Conservation (phyloP, 352 stramenopile genomes). For the Salisapilia sapeloensis region DNA sequence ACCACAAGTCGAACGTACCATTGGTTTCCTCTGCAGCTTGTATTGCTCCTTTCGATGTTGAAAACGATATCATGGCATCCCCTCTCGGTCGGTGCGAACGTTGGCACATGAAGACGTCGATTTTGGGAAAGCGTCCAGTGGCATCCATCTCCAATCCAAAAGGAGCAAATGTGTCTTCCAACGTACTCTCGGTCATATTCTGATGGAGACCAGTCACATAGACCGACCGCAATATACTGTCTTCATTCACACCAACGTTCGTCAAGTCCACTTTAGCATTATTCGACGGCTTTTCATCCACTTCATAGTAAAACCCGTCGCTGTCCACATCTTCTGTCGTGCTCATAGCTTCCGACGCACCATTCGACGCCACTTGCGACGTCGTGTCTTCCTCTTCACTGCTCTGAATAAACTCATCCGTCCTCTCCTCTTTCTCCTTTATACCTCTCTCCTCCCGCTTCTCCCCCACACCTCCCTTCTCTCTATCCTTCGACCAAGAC, state of each 20-base stretch:
- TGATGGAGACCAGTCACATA: slow-evolving; percentile 42
- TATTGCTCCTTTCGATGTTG: slow-evolving; percentile 11
- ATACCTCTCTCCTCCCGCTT: no score
- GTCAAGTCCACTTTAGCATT: slow-evolving; percentile 13
- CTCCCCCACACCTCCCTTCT: not conserved
- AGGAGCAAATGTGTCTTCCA: slow-evolving; percentile 31
- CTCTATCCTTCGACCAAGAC: not conserved
- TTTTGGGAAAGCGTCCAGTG: slow-evolving; percentile 22
- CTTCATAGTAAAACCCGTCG: slow-evolving; percentile 8
- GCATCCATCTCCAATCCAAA: slow-evolving; percentile 30
- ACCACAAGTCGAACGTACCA: slow-evolving; percentile 8
- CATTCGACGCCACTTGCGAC: not conserved
- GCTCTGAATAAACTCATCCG: not conserved
- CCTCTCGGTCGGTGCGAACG: slow-evolving; percentile 25
- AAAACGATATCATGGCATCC: slow-evolving; percentile 31
- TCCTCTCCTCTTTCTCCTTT: slow-evolving; percentile 1
- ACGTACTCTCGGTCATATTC: slow-evolving; percentile 16
- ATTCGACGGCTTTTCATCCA: slow-evolving; percentile 4
- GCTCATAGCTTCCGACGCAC: no score
- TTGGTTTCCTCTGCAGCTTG: slow-evolving; percentile 37
- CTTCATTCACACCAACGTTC: slow-evolving; percentile 17
- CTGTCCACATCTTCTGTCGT: no score
- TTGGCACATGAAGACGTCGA: slow-evolving; percentile 34
- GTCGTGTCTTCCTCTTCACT: not conserved
- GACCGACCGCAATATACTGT: slow-evolving; percentile 16